Conservation (phyloP, 1,284 basidiomycete genomes). For the Pterula multifida region DNA sequence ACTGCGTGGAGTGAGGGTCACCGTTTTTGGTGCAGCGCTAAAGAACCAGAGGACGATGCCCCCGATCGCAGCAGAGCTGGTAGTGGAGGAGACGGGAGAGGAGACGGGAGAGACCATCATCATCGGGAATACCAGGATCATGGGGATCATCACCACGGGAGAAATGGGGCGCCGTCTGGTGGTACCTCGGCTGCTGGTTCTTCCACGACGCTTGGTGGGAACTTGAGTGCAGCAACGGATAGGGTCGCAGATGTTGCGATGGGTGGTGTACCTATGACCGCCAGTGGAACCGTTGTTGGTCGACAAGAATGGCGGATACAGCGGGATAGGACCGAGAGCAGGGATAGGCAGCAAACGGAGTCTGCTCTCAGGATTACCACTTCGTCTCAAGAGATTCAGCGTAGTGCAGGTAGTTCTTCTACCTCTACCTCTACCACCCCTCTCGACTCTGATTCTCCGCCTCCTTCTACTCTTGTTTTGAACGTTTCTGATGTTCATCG, state of each 20-base stretch:
- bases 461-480: background rate
- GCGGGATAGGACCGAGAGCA: background rate
- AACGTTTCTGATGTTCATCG: background rate
- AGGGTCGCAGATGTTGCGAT: background rate
- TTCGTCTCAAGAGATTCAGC: no score
- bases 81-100: background rate
- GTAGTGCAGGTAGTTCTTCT: background rate
- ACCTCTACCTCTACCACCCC: background rate
- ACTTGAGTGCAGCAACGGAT: background rate
- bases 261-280: no score
- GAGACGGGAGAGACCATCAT: background rate
- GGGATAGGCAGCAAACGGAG: background rate
- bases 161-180: background rate
- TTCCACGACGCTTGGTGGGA: background rate
- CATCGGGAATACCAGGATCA: background rate
- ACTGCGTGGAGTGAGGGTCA: slow-evolving; percentile 97
- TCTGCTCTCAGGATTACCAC: background rate
- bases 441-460: background rate
- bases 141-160: background rate
- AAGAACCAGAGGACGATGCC: slow-evolving; percentile 56
- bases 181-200: background rate
- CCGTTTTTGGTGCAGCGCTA: slow-evolving; percentile 78
- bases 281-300: no score
- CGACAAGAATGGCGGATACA: background rate
- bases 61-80: background rate